Percentiles rank a stretch among this genome's conserved stretches.
phyloP scores from a whole-genome alignment of 1,284 basidiomycete genomes.

The Termitomyces sp. region DNA sequence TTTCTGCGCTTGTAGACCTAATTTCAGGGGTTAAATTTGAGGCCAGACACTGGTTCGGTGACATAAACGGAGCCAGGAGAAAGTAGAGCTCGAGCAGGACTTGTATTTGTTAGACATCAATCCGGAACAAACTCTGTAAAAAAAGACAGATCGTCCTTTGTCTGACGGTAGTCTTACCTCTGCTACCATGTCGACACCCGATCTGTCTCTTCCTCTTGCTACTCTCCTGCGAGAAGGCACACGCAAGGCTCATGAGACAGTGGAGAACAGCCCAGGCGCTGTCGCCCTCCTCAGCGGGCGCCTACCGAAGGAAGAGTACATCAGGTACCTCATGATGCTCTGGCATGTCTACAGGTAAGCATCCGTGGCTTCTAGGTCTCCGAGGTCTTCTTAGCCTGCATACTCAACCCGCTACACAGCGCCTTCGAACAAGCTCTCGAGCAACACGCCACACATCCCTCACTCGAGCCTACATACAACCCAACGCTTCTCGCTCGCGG shows the following conservation, averaged over 20 bases:
- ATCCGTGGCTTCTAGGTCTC: background rate
- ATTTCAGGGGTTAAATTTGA: too few species aligned
- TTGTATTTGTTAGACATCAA: too few species aligned
- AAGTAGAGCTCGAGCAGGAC: too few species aligned
- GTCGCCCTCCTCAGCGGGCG: constrained; percentile 56
- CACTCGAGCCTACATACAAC: constrained; percentile 67
- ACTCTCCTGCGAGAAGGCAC: constrained; percentile 54
- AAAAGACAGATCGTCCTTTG: background rate
- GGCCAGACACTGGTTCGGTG: too few species aligned
- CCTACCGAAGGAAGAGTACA: constrained; percentile 61
- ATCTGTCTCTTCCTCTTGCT: constrained; percentile 42
- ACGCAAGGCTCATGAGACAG: constrained; percentile 53
- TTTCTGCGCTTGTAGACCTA: too few species aligned
- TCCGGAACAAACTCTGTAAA: too few species aligned
- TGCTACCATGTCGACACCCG: constrained; percentile 28
- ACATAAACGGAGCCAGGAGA: too few species aligned
- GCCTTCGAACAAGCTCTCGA: constrained; percentile 64
- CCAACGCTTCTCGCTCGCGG: constrained; percentile 63
- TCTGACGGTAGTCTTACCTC: background rate
- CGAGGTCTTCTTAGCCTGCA: background rate
- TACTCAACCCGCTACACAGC: constrained; percentile 29
- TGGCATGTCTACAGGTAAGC: constrained; percentile 77
- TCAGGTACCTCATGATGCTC: constrained; percentile 71
- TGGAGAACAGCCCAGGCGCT: constrained; percentile 58
- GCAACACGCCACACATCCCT: constrained; percentile 54